Conservation (phyloP, 129 eudicot genomes). For the Chrysanthemum lavandulifolium region DNA sequence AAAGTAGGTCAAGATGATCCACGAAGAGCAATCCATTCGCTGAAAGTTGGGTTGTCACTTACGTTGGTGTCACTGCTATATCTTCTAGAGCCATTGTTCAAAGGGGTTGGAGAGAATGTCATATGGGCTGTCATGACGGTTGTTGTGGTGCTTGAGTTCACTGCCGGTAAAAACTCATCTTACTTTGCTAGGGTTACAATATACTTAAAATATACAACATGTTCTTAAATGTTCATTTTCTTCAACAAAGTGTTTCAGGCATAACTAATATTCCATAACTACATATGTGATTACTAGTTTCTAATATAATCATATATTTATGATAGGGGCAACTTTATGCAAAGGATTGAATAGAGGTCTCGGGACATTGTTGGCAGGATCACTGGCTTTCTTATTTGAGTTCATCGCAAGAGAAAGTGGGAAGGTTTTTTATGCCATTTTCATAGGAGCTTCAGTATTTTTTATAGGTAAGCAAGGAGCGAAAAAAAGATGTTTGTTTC, state of each 20-base stretch:
- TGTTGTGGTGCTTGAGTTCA: conserved; percentile 49
- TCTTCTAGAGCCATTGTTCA: conserved; percentile 37
- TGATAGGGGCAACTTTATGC: conserved; percentile 42
- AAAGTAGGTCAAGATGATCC: conserved; percentile 44
- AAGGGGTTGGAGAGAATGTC: conserved; percentile 36
- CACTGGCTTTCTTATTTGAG: conserved; percentile 37
- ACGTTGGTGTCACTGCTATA: conserved; percentile 39
- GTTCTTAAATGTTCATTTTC: background rate
- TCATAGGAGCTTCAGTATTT: conserved; percentile 38
- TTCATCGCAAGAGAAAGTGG: conserved; percentile 31
- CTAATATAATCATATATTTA: background rate
- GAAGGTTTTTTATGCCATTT: conserved; percentile 35
- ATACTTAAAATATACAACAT: background rate
- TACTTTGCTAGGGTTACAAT: background rate
- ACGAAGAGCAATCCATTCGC: conserved; percentile 37
- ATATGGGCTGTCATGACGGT: conserved; percentile 53
- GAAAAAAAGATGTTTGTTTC: background rate
- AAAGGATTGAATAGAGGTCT: conserved; percentile 48
- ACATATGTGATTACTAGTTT: background rate
- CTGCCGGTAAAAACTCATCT: conserved; percentile 26
- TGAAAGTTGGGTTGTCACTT: conserved; percentile 45
- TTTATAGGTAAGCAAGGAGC: conserved; percentile 26
- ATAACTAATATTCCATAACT: too few relatives aligned
- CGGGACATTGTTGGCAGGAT: conserved; percentile 40
- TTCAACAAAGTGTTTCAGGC: background rate